These are phyloP conservation scores for Candida insectalens DNA, from an alignment of 805 yeast genomes.

Conservation along the genomic window DNA sequence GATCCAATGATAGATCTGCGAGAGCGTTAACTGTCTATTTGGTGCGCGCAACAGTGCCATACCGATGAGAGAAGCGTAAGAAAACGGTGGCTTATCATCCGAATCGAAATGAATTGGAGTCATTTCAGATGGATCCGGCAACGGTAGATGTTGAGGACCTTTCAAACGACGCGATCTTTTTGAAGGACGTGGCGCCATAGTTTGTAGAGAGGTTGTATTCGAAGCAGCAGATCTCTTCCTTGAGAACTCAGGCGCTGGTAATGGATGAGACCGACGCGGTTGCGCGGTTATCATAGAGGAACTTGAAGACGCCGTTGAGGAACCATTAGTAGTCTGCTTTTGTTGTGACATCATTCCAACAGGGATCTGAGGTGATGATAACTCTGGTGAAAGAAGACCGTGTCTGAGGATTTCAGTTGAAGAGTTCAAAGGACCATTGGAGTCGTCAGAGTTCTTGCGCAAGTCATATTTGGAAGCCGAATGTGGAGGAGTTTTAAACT, in stretches of 20 bases:
- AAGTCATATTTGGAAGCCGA: conserved; percentile 14
- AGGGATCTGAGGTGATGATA: conserved; percentile 37
- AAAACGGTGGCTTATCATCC: conserved; percentile 72
- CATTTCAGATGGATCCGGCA: conserved; percentile 30
- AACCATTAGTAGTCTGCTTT: too few species aligned
- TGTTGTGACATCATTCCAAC: too few species aligned
- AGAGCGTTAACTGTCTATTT: conserved; percentile 56
- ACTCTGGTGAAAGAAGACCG: conserved; percentile 28
- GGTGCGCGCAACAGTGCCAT: conserved; percentile 85
- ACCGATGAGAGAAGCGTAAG: conserved; percentile 89
- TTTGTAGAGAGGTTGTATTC: not conserved
- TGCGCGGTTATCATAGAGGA: not conserved
- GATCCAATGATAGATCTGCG: conserved; percentile 91
- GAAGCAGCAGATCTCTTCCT: not conserved
- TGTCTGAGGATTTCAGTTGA: conserved; percentile 3
- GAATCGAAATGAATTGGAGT: conserved; percentile 41
- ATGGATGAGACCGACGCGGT: not conserved
- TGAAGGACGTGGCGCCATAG: not conserved
- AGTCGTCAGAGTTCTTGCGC: not conserved
- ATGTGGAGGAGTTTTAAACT: conserved; percentile 23
- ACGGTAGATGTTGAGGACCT: conserved; percentile 19
- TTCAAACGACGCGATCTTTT: conserved; percentile 15
- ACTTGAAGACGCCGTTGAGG: too few species aligned
- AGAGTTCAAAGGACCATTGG: not conserved
- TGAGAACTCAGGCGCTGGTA: conserved; percentile 3